Conservation (phyloP, 1,139 yeast genomes). For the Debaryomyces subglobosus region DNA sequence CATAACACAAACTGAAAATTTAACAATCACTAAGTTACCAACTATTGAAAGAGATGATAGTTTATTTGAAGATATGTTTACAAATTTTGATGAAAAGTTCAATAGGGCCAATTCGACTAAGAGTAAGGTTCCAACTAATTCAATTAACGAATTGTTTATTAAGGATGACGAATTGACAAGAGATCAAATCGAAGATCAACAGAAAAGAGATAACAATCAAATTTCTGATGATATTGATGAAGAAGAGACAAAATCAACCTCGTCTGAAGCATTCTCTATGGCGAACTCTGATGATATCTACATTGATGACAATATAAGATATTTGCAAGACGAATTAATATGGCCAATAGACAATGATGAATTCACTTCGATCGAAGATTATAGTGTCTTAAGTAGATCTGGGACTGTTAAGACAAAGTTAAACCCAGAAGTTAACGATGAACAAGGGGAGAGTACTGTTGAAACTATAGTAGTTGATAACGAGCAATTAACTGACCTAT, state of each 20-base stretch:
- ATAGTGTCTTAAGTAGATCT: constrained; percentile 6
- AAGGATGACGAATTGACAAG: constrained; percentile 48
- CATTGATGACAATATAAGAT: constrained; percentile 39
- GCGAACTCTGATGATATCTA: constrained; percentile 27
- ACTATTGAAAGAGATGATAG: constrained; percentile 35
- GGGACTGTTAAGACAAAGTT: constrained; percentile 4
- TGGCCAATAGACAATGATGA: constrained; percentile 32
- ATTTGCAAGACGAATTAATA: constrained; percentile 33
- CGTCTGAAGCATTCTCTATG: constrained; percentile 1
- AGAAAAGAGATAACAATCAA: constrained; percentile 31
- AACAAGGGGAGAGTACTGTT: constrained; percentile 5
- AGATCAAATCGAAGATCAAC: constrained; percentile 48
- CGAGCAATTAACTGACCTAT: constrained; percentile 33
- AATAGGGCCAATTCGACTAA: constrained; percentile 20
- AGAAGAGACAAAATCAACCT: background rate
- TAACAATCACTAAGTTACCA: constrained; percentile 30
- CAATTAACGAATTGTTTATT: constrained; percentile 37
- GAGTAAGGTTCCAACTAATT: constrained; percentile 19
- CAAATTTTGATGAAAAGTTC: constrained; percentile 30
- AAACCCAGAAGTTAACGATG: constrained; percentile 4
- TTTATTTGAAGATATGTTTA: constrained; percentile 39
- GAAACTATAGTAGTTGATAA: constrained; percentile 28
- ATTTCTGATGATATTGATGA: constrained; percentile 16
- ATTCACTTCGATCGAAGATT: constrained; percentile 11
- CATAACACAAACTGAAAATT: constrained; percentile 8